Conservation (phyloP, 1,139 yeast genomes). For the Cylindricascospora bacillispora region DNA sequence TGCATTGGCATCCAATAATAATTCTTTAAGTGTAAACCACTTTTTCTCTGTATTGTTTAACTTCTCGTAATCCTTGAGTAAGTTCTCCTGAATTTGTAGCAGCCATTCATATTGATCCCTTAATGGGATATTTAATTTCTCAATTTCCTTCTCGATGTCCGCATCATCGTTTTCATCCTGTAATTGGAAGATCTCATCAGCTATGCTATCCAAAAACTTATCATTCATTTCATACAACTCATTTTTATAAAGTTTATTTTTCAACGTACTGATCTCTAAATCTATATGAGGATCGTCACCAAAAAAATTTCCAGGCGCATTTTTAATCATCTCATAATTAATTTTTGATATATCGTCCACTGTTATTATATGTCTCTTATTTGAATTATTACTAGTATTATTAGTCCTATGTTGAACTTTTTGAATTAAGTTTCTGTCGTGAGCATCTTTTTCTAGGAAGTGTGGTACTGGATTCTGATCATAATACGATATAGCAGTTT, state of each 20-base stretch:
- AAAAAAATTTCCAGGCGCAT: conserved; percentile 20
- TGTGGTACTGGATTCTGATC: conserved; percentile 3
- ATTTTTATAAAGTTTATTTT: conserved; percentile 20
- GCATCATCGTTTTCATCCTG: conserved; percentile 4
- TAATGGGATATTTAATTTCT: conserved; percentile 5
- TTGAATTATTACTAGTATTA: conserved; percentile 3
- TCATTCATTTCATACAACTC: conserved; percentile 20
- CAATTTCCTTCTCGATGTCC: conserved; percentile 2
- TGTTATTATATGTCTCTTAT: conserved; percentile 21
- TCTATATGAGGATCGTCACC: neutral
- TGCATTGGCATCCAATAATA: conserved; percentile 23
- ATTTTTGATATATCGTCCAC: conserved; percentile 24
- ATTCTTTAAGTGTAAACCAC: conserved; percentile 23
- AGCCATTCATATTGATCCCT: conserved; percentile 16
- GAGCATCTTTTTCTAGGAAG: conserved; percentile 5
- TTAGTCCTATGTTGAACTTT: neutral
- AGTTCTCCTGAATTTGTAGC: conserved; percentile 12
- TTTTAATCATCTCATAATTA: conserved; percentile 25
- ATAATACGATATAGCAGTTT: conserved; percentile 6
- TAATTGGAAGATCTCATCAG: conserved; percentile 2
- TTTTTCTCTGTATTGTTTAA: conserved; percentile 17
- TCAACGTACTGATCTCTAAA: conserved; percentile 12
- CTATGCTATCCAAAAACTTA: conserved; percentile 10
- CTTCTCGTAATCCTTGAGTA: conserved; percentile 13
- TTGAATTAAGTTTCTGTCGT: conserved; percentile 3